A percentile compares a stretch with the other conserved stretches of the same genome.
These are phyloP conservation scores for Phalaenopsis hybrid DNA, from an alignment of 116 monocot genomes.

Conservation along the genomic window DNA sequence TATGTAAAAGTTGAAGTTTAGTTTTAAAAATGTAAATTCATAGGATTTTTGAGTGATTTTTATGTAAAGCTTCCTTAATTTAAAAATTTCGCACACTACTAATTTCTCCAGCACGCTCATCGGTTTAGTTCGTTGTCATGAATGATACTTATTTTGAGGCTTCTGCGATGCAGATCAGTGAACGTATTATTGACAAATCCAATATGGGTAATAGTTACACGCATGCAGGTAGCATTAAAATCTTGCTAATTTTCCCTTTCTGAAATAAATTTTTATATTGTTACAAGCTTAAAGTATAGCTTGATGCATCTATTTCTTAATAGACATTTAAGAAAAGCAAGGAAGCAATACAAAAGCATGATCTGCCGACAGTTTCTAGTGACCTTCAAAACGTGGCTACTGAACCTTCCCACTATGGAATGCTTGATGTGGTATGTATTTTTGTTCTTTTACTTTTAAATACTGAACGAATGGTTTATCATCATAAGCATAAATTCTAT, in stretches of 20 bases:
- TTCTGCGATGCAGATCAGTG: slow-evolving; percentile 56
- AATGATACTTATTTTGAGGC: neutral
- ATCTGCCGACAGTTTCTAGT: slow-evolving; percentile 18
- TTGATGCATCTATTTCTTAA: slow-evolving; percentile 1
- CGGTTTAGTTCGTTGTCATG: neutral
- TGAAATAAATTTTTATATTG: neutral
- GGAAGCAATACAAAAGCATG: slow-evolving; percentile 12
- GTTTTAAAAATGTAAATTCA: no score
- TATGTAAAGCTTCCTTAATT: no score
- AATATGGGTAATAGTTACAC: slow-evolving; percentile 88
- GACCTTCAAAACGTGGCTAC: slow-evolving; percentile 16
- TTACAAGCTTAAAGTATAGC: neutral
- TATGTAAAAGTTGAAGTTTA: no score
- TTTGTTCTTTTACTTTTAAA: neutral
- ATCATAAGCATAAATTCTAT: neutral
- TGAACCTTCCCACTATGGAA: slow-evolving; percentile 43
- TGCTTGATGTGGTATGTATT: slow-evolving; percentile 48
- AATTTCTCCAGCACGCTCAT: neutral
- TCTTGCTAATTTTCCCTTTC: neutral
- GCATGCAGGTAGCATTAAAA: slow-evolving; percentile 71
- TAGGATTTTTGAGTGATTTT: no score
- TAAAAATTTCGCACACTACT: neutral
- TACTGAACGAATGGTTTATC: no score
- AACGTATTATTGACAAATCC: slow-evolving; percentile 97
- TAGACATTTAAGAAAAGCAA: slow-evolving; percentile 63